Evolutionary conservation across 2,329 filamentous ascomycete genomes (phyloP), one percentile per base, ranked within the genome.

Genomic region (Fusarium torulosum): DNA sequence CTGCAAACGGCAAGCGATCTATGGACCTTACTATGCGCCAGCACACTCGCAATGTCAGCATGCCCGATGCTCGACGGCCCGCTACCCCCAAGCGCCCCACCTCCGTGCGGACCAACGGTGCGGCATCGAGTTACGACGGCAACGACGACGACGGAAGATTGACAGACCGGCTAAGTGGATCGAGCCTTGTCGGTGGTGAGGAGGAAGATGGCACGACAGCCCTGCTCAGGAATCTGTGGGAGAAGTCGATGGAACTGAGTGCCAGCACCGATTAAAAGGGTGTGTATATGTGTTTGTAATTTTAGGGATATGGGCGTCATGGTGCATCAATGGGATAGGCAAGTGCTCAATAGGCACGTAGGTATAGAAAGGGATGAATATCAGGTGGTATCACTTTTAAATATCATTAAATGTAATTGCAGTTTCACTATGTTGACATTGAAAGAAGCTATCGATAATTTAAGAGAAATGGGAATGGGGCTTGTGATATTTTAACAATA

Each of bases 211-310:
- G 81, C 11, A 83, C 85, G 1, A 77, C 82, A 2, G 79, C 83
- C 6, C 70, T 89, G 42, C 76, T 90, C 53, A 80, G 87, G 55
- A 86, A 85, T 64, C 75, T 90, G 47, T 90, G 88, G 88, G 87
- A 90, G 44, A 89, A 86, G 80, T 85, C 81, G 47, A 79, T 83
- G 75, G 85, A 88, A 70, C 77, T 88, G 59, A 85, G 85, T 70
- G 83, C 84, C 27, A 88, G 86, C 71, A 71, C 70, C 19, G 69
- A 73, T 49, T 73, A 56, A 47, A 52, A 47, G 25, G 38, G 44
- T 29, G 23, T 42, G 42, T 46, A 37, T 23, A 33, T 63, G 23
- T 43, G 23, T 57, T 61, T 69, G 33, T 50, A 42, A 64, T 49
- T 53, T 44, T 46, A 46, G 31, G 53, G 59, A 43, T 43, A 33